Base-by-base conservation (phyloP, 306 rosid genomes). In the Cucurbita maxima region DNA sequence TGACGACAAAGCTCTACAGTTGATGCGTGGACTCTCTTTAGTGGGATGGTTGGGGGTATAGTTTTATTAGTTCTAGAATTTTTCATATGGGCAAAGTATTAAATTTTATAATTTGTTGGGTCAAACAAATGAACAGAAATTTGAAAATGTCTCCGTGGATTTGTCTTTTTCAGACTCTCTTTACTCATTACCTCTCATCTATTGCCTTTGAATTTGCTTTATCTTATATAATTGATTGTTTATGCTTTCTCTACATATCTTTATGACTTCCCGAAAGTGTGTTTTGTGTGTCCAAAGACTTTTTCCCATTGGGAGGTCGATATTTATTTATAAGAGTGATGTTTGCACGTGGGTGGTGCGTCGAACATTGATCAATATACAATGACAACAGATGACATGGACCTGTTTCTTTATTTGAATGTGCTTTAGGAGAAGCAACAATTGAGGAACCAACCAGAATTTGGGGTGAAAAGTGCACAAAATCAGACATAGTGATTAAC, bases 391-490 rank as follows among this genome's bases (percentile, higher is more conserved):
- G 8, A n/a, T 67, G 53, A 56, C 43, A 1, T 56, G 67, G 43
- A 48, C 44, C 58, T 37, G 11, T 6, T 74, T 59, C 20, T 57
- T 82, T 64, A 56, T 72, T 15, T 75, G 60, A 36, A 59, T 34
- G 36, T 62, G 19, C 37, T 38, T 74, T 77, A 86, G 92, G 25
- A 4, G 11, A 38, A 5, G 15, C 37, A 37, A 82, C 50, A 74
- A 63, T 50, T 74, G 76, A 75, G 59, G 87, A 88, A 58, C 95
- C 92, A 6, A 55, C 90, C 84, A 69, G 97, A 38, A 87, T 90
- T 13, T 75, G 89, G 86, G 98, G 97, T 1, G 96, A 87, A 30
- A 86, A 87, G 66, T 90, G 98, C 58, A 85, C 84, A 66, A 82
- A 62, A 54, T 56, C 86, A 6, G 97, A 91, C 75, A 83, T 91